Percentiles rank a stretch among this genome's conserved stretches.
These are phyloP conservation scores for Aspergillus saccharolyticus DNA, from an alignment of 495 filamentous ascomycete species.

Conservation along the genomic window DNA sequence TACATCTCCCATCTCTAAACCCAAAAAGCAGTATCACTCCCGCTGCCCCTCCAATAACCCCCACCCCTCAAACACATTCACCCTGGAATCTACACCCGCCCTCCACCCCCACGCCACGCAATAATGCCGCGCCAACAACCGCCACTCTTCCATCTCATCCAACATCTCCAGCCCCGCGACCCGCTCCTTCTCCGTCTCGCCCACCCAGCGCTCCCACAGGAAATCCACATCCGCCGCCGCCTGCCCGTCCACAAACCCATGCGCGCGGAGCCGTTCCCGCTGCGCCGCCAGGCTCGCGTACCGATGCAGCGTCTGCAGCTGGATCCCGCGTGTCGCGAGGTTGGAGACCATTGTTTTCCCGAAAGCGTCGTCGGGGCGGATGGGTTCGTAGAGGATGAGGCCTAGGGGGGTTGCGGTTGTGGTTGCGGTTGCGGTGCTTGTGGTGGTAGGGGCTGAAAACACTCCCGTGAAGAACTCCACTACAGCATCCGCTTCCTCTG, in stretches of 20 bases:
- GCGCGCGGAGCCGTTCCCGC: constrained; percentile 52
- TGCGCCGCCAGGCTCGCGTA: constrained; percentile 66
- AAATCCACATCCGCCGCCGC: constrained; percentile 63
- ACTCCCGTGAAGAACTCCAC: constrained; percentile 60
- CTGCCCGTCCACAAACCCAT: constrained; percentile 54
- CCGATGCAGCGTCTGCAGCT: constrained; percentile 71
- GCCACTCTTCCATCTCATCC: constrained; percentile 96
- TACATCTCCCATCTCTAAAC: too few species aligned
- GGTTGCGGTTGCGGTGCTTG: background rate
- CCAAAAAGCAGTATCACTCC: background rate
- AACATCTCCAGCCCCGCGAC: constrained; percentile 77
- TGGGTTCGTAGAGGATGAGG: constrained; percentile 83
- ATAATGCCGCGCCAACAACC: constrained; percentile 82
- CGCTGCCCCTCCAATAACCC: constrained; percentile 25
- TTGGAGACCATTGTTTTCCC: constrained; percentile 88
- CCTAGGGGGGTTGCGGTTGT: constrained; percentile 37
- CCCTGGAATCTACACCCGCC: constrained; percentile 24
- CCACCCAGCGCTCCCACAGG: constrained; percentile 73
- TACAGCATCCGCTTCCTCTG: constrained; percentile 54
- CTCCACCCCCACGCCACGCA: constrained; percentile 83
- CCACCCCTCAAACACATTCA: constrained; percentile 37
- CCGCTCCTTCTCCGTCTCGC: constrained; percentile 67
- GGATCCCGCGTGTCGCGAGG: constrained; percentile 76
- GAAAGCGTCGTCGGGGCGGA: constrained; percentile 76
- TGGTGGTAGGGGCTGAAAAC: constrained; percentile 41